Evolutionary conservation across 2,329 filamentous ascomycete genomes (phyloP).

Genomic region (Phaeosphaeria sp.): DNA sequence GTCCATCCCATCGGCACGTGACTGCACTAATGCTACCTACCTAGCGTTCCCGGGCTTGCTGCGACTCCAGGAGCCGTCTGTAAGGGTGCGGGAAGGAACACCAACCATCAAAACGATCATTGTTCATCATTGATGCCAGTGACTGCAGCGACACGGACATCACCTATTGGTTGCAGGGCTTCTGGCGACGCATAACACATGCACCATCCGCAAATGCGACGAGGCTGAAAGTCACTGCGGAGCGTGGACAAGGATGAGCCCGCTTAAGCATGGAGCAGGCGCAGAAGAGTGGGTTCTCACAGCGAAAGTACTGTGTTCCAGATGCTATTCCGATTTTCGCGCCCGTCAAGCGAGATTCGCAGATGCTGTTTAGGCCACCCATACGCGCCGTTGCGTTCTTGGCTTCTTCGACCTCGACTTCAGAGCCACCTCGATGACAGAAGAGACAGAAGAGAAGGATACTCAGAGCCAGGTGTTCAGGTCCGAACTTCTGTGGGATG

Average conservation of each 20-base stretch:
- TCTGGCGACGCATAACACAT: neutral
- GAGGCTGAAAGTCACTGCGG: neutral
- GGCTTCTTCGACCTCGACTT: neutral
- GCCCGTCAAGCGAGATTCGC: neutral
- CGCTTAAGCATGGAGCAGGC: neutral
- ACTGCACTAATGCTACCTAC: neutral
- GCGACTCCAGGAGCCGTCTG: neutral
- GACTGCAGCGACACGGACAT: neutral
- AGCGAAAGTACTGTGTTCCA: neutral
- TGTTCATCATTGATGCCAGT: neutral
- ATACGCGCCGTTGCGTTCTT: neutral
- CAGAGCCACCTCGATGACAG: neutral
- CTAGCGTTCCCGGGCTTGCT: no score
- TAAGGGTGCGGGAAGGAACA: neutral
- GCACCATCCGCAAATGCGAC: neutral
- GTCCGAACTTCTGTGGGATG: neutral
- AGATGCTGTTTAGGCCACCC: neutral
- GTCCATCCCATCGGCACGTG: neutral
- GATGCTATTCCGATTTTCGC: neutral
- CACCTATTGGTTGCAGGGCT: neutral
- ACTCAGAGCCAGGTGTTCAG: neutral
- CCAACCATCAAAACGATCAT: neutral
- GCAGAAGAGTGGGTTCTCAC: neutral
- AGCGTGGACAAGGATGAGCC: neutral
- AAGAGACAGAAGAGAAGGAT: no score